Percentiles rank a stretch among this genome's conserved stretches.
phyloP scores from a whole-genome alignment of 2,329 filamentous ascomycete genomes.

The Phaeosphaeria sp. region DNA sequence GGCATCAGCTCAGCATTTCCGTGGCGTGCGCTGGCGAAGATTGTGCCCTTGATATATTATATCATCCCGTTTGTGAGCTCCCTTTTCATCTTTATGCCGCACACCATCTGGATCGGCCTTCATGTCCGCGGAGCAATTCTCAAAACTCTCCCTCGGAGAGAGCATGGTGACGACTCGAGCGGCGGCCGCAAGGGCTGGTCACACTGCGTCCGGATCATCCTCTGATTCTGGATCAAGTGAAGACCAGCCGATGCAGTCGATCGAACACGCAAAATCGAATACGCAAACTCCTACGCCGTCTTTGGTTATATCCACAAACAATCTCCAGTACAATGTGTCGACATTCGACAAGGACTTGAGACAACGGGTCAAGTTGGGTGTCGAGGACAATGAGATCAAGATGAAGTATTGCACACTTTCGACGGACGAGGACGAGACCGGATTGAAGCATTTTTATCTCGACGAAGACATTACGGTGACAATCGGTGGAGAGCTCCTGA shows the following conservation, averaged over 20 bases:
- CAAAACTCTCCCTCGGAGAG: slow-evolving; percentile 45
- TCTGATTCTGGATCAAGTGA: slow-evolving; percentile 25
- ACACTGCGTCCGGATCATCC: slow-evolving; percentile 21
- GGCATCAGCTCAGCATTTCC: slow-evolving; percentile 31
- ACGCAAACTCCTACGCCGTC: slow-evolving; percentile 29
- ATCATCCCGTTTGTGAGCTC: neutral
- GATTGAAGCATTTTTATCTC: slow-evolving; percentile 44
- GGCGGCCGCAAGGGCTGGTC: slow-evolving; percentile 39
- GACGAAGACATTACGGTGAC: slow-evolving; percentile 46
- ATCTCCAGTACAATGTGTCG: slow-evolving; percentile 45
- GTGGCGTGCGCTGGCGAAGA: slow-evolving; percentile 34
- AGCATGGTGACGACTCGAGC: slow-evolving; percentile 48
- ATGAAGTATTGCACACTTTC: slow-evolving; percentile 44
- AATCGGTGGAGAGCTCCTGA: slow-evolving; percentile 32
- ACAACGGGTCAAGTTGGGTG: slow-evolving; percentile 36
- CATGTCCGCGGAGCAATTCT: slow-evolving; percentile 48
- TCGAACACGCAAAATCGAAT: slow-evolving; percentile 11
- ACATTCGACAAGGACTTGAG: slow-evolving; percentile 40
- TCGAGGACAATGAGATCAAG: slow-evolving; percentile 43
- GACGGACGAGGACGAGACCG: slow-evolving; percentile 27
- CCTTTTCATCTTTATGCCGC: neutral
- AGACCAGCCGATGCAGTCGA: slow-evolving; percentile 29
- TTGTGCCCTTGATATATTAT: slow-evolving; percentile 36
- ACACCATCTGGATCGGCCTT: slow-evolving; percentile 22
- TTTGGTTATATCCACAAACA: slow-evolving; percentile 42